phyloP scores from a whole-genome alignment of 768 basidiomycete genomes.

The Chalciporus pseudorubinellus region DNA sequence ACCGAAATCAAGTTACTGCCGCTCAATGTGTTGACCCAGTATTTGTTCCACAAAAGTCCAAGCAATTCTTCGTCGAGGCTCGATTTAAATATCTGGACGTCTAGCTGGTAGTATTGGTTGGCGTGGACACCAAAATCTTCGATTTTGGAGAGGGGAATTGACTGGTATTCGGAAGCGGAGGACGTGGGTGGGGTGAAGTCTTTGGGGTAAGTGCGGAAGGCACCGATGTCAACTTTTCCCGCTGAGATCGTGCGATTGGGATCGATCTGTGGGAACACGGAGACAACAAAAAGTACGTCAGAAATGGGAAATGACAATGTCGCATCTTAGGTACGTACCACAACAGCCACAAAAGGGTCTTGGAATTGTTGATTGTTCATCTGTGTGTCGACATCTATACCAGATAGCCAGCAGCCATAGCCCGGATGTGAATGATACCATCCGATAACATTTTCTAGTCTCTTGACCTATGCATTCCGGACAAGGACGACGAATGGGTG shows the following conservation, averaged over 20 bases:
- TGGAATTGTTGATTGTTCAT: constrained; percentile 92
- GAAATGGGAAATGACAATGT: neutral
- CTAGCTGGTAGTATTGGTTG: constrained; percentile 91
- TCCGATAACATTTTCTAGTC: constrained; percentile 87
- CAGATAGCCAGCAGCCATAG: constrained; percentile 98
- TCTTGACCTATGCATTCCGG: constrained; percentile 59
- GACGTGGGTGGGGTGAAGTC: constrained; percentile 81
- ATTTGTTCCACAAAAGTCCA: constrained; percentile 96
- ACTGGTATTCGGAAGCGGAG: constrained; percentile 84
- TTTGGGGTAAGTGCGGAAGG: constrained; percentile 96
- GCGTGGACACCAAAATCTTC: constrained; percentile 99
- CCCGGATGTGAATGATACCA: constrained; percentile 99
- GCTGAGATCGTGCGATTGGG: constrained; percentile 98
- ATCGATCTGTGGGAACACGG: constrained; percentile 63
- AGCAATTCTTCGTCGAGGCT: constrained; percentile 84
- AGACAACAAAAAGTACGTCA: neutral
- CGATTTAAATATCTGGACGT: constrained; percentile 94
- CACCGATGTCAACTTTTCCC: constrained; percentile 98
- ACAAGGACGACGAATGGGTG: too few relatives aligned
- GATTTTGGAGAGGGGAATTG: constrained; percentile 94
- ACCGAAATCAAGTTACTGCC: constrained; percentile 93
- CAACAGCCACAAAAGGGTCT: constrained; percentile 96
- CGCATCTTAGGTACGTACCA: constrained; percentile 53
- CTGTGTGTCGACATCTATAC: constrained; percentile 98
- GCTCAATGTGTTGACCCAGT: constrained; percentile 97